A percentile compares a stretch with the other conserved stretches of the same genome.
phyloP scores from a whole-genome alignment of 352 stramenopile genomes.

The Peronospora belbahrii region DNA sequence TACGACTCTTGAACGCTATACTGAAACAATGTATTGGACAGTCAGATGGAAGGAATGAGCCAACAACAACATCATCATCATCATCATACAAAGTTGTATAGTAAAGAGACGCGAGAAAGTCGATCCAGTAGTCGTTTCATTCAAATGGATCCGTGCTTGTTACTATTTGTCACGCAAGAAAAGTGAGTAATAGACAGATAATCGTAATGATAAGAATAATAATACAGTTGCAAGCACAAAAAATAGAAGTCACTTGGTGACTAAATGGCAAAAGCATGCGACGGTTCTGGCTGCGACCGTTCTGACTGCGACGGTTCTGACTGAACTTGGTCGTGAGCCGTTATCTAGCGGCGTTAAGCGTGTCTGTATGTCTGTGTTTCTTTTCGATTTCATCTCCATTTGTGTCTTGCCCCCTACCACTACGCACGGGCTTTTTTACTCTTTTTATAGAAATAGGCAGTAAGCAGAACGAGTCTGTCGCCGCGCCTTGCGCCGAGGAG shows the following conservation, averaged over 20 bases:
- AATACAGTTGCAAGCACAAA: background rate
- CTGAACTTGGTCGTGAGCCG: conserved; percentile 2
- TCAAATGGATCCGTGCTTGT: too few species aligned
- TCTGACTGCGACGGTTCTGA: background rate
- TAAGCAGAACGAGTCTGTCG: conserved; percentile 24
- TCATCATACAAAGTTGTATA: too few species aligned
- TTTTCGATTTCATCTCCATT: too few species aligned
- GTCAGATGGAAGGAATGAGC: too few species aligned
- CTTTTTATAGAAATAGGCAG: conserved; percentile 32
- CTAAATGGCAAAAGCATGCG: background rate
- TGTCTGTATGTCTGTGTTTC: too few species aligned
- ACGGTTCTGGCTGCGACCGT: background rate
- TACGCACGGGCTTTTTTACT: conserved; percentile 2
- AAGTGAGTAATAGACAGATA: background rate
- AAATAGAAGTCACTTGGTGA: conserved; percentile 9
- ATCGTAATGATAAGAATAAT: too few species aligned
- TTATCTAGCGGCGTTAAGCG: conserved; percentile 7
- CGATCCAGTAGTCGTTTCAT: background rate
- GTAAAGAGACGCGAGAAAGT: too few species aligned
- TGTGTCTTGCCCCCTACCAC: background rate
- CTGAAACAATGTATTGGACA: background rate
- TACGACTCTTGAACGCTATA: background rate
- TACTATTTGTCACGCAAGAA: too few species aligned
- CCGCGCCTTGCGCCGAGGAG: conserved; percentile 3
- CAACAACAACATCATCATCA: too few species aligned